These are phyloP conservation scores for Cryomyces antarcticus DNA, from an alignment of 495 filamentous ascomycete genomes.

Conservation along the genomic window DNA sequence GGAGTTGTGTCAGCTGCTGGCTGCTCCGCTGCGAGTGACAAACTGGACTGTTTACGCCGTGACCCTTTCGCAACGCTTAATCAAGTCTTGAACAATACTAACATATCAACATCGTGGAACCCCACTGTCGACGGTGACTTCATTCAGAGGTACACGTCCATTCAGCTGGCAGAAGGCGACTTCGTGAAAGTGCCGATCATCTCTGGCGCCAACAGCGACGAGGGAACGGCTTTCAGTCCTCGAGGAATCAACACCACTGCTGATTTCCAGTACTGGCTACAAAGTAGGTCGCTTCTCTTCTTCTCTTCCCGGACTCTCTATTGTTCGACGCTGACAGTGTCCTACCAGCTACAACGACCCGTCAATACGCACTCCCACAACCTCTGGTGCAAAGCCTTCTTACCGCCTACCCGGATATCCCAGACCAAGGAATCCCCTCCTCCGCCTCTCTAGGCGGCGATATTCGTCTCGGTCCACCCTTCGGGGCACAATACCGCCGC, in stretches of 20 bases:
- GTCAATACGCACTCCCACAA: conserved; percentile 13
- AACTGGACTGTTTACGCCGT: conserved; percentile 25
- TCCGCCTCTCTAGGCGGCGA: conserved; percentile 2
- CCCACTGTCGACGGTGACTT: conserved; percentile 33
- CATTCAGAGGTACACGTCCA: conserved; percentile 13
- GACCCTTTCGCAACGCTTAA: conserved; percentile 37
- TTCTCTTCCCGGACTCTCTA: too few species aligned
- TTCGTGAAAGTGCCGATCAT: conserved; percentile 39
- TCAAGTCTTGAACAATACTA: conserved; percentile 28
- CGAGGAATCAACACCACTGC: conserved; percentile 24
- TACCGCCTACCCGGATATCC: conserved; percentile 15
- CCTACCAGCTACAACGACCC: too few species aligned
- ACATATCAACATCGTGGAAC: conserved; percentile 12
- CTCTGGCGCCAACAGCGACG: conserved; percentile 37
- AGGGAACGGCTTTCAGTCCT: conserved; percentile 37
- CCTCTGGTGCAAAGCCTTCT: conserved; percentile 21
- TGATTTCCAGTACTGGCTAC: conserved; percentile 20
- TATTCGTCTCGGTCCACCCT: conserved; percentile 4
- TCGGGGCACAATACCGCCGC: conserved; percentile 32
- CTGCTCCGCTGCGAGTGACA: conserved; percentile 19
- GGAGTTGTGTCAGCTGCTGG: conserved; percentile 19
- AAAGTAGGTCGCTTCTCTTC: conserved; percentile 1
- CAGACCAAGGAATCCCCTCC: conserved; percentile 11
- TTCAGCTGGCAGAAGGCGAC: conserved; percentile 19
- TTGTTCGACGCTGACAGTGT: too few species aligned